These are phyloP conservation scores for Dothideomycetes sp. DNA, from an alignment of 2,329 filamentous ascomycete species.

Conservation along the genomic window DNA sequence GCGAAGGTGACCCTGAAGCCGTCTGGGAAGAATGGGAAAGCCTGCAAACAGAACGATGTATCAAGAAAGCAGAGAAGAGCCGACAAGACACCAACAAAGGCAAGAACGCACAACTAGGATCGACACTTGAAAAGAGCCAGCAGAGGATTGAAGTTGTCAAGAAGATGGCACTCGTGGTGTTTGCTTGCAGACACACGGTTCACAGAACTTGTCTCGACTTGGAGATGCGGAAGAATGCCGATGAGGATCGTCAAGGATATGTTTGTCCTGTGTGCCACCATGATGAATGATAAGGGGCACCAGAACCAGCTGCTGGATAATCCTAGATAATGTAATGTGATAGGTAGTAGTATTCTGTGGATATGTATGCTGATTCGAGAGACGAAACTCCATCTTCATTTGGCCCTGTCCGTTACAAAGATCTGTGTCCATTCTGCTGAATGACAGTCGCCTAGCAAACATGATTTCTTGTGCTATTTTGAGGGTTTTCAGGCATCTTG, in stretches of 20 bases:
- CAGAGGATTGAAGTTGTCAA: slow-evolving; percentile 35
- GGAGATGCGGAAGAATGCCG: background rate
- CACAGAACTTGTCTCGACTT: slow-evolving; percentile 60
- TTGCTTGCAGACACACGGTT: slow-evolving; percentile 63
- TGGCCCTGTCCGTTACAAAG: too few relatives aligned
- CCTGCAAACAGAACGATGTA: slow-evolving; percentile 31
- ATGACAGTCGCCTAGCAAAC: too few relatives aligned
- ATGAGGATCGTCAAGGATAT: slow-evolving; percentile 1
- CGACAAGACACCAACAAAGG: slow-evolving; percentile 15
- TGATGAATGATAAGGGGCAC: too few relatives aligned
- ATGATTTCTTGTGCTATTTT: too few relatives aligned
- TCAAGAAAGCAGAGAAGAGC: slow-evolving; percentile 30
- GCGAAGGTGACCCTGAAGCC: slow-evolving; percentile 44
- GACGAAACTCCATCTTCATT: too few relatives aligned
- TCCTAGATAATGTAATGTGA: too few relatives aligned
- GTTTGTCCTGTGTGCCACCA: slow-evolving; percentile 8
- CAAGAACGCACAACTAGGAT: slow-evolving; percentile 24
- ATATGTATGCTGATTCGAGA: too few relatives aligned
- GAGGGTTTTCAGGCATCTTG: too few relatives aligned
- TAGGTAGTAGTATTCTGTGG: too few relatives aligned
- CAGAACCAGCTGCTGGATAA: too few relatives aligned
- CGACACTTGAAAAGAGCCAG: slow-evolving; percentile 38
- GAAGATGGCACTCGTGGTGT: slow-evolving; percentile 47
- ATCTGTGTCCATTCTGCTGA: too few relatives aligned
- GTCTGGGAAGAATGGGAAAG: slow-evolving; percentile 18